phyloP scores from a whole-genome alignment of 2,329 filamentous ascomycete species.

The Pyrenochaeta sp. region DNA sequence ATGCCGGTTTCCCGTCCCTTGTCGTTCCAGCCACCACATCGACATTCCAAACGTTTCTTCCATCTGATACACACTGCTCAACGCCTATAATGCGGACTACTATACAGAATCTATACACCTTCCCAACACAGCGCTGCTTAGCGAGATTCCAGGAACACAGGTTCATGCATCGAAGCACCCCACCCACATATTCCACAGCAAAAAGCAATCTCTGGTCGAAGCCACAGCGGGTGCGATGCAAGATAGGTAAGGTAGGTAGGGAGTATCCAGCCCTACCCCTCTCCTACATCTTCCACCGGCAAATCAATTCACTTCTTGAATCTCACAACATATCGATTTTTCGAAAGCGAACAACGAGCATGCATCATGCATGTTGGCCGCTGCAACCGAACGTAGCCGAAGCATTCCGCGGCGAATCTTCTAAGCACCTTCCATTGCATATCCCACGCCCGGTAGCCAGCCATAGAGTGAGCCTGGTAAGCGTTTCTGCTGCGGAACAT shows the following conservation, averaged over 20 bases:
- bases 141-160: conserved; percentile 2
- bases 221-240: too few species aligned
- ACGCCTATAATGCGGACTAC: too few species aligned
- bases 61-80: too few species aligned
- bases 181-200: background rate
- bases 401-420: conserved; percentile 23
- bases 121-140: conserved; percentile 11
- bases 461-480: too few species aligned
- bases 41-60: background rate
- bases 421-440: conserved; percentile 30
- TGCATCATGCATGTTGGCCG: conserved; percentile 18
- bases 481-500: background rate
- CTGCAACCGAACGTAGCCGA: conserved; percentile 22
- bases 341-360: conserved; percentile 23
- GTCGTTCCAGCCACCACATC: conserved; percentile 1
- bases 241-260: background rate
- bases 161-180: conserved; percentile 1
- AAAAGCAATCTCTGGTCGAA: too few species aligned
- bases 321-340: too few species aligned
- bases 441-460: conserved; percentile 24
- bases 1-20: conserved; percentile 19
- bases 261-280: conserved; percentile 5
- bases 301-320: too few species aligned
- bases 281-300: too few species aligned
- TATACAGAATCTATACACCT: conserved; percentile 19